Evolutionary conservation across 768 basidiomycete genomes (phyloP).

Genomic region (Hemileccinum rubropunctum): DNA sequence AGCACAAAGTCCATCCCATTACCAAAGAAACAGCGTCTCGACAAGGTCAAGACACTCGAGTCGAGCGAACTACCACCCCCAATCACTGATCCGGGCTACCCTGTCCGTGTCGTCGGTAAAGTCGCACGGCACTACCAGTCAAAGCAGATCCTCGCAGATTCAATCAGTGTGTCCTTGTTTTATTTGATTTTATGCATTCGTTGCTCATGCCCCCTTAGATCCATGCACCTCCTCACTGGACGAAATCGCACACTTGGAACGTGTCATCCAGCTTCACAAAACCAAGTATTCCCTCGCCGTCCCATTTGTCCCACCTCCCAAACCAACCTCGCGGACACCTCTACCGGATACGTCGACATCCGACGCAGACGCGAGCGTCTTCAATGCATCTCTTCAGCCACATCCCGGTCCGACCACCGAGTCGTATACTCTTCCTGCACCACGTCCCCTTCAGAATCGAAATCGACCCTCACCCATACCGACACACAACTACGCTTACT

Average conservation of each 20-base stretch:
- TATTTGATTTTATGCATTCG: neutral
- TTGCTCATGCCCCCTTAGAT: slow-evolving; percentile 29
- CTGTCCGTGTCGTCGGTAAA: slow-evolving; percentile 47
- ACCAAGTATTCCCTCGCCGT: slow-evolving; percentile 44
- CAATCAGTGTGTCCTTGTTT: slow-evolving; percentile 45
- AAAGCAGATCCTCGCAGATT: slow-evolving; percentile 45
- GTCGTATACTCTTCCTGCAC: slow-evolving; percentile 10
- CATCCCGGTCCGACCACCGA: neutral
- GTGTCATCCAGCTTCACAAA: slow-evolving; percentile 51
- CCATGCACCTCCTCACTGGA: slow-evolving; percentile 51
- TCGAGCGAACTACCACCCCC: slow-evolving; percentile 30
- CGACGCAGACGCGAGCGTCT: slow-evolving; percentile 2
- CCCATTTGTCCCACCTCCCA: slow-evolving; percentile 45
- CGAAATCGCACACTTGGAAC: slow-evolving; percentile 55
- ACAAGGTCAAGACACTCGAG: slow-evolving; percentile 3
- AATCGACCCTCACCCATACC: neutral
- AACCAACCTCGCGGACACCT: slow-evolving; percentile 8
- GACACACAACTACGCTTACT: neutral
- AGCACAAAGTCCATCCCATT: slow-evolving; percentile 5
- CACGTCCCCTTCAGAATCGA: slow-evolving; percentile 10
- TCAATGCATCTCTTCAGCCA: slow-evolving; percentile 7
- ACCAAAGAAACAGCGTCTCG: slow-evolving; percentile 14
- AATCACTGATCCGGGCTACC: slow-evolving; percentile 44
- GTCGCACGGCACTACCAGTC: slow-evolving; percentile 40
- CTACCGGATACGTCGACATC: neutral